Conservation (phyloP, 306 rosid species). For the Ormosia semicastrata region DNA sequence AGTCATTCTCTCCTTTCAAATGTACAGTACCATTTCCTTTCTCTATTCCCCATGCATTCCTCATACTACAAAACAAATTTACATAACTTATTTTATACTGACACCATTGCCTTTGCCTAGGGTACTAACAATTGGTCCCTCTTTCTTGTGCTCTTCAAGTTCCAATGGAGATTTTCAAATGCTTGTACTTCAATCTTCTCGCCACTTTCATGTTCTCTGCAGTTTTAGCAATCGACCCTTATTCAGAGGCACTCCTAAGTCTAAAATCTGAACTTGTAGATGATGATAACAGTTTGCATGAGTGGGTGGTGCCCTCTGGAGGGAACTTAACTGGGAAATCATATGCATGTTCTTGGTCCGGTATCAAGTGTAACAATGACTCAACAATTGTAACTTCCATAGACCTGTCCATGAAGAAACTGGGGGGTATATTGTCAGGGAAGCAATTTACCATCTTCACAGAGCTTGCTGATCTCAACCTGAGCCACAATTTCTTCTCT, state of each 20-base stretch:
- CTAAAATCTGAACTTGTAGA: slow-evolving; percentile 73
- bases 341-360: slow-evolving; percentile 85
- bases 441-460: slow-evolving; percentile 59
- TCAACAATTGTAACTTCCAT: slow-evolving; percentile 56
- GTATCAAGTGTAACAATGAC: slow-evolving; percentile 63
- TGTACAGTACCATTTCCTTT: slow-evolving; percentile 44
- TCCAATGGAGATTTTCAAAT: slow-evolving; percentile 74
- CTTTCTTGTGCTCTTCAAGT: slow-evolving; percentile 44
- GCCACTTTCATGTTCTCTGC: slow-evolving; percentile 36
- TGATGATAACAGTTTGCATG: slow-evolving; percentile 48
- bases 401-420: slow-evolving; percentile 75
- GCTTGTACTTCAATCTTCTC: slow-evolving; percentile 44
- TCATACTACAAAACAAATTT: slow-evolving; percentile 42
- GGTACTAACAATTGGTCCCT: slow-evolving; percentile 45
- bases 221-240: slow-evolving; percentile 57
- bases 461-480: slow-evolving; percentile 64
- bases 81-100: slow-evolving; percentile 33
- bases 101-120: slow-evolving; percentile 43
- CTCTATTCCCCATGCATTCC: slow-evolving; percentile 86
- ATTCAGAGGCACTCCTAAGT: slow-evolving; percentile 72
- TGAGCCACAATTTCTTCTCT: slow-evolving; percentile 73
- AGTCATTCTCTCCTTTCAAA: slow-evolving; percentile 35
- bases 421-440: slow-evolving; percentile 61
- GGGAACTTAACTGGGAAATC: slow-evolving; percentile 43
- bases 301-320: slow-evolving; percentile 61